Evolutionary conservation across 805 yeast genomes (phyloP), one percentile per base, ranked within the genome.

Genomic region (Candida pseudoglaebosa): DNA sequence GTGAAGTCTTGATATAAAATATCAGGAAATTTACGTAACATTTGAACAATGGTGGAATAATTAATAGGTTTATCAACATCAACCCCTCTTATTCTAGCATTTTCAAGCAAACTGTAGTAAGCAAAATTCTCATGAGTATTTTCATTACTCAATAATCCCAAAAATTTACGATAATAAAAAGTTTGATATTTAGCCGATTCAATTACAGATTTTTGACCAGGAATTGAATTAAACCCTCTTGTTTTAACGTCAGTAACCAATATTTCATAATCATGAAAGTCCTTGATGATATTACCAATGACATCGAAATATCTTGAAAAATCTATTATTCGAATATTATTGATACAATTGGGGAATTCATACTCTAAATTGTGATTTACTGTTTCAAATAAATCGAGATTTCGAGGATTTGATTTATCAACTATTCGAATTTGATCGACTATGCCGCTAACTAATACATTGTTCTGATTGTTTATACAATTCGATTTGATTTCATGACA

Each of bases 361-460:
- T 36, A 38, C 8, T 50, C 53, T 5, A 54, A 20, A 29, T 46
- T 32, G 8, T 52, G 36, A 20, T 51, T 44, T 7, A 64, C 46
- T 2, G 57, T 62, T 13, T 51, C 46, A 36, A 62, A 55, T 32
- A 62, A 35, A 1, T 49, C 31, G 13, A 42, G 35, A 26, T 57
- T 56, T 4, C 36, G 7, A 8, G 36, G 34, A 15, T 52, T 43
- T 1, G 40, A 13, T 3, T 21, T 20, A 28, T 58, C 46, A 3
- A 29, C 14, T 1, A 62, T 14, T 30, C 41, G 40, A 13, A 80
- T 42, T 42, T 71, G 72, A 55, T 82, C 90, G 18, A 82, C 71
- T 1, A 83, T 63, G 2, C 90, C 93, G 51, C 85, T 79, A 5
- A 82, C 67, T 16, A 80, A 54, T 1, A 77, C 64, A 34, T 61